Evolutionary conservation across 108 stramenopile genomes (phyloP).

Genomic region (Stephanodiscus minutulus): DNA sequence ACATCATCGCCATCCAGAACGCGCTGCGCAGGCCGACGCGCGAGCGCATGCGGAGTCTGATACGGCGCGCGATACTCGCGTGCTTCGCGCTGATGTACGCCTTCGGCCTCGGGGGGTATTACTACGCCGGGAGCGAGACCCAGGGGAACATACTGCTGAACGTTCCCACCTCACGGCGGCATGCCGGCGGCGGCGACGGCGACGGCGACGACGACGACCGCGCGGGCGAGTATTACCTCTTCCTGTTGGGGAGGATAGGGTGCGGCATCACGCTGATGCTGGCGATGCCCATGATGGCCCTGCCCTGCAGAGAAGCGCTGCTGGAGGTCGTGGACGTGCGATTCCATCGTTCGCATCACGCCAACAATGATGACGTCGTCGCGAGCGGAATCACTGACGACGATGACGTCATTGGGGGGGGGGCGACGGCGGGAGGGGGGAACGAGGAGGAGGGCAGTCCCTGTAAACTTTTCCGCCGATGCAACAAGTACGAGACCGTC

Average conservation of each 20-base stretch:
- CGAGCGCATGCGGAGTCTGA: constrained; percentile 45
- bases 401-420: background rate
- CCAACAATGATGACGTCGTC: background rate
- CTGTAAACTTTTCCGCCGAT: constrained; percentile 32
- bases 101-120: constrained; percentile 69
- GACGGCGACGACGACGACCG: constrained; percentile 3
- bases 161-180: constrained; percentile 26
- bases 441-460: background rate
- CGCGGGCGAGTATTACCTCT: constrained; percentile 34
- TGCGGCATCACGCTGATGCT: constrained; percentile 68
- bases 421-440: background rate
- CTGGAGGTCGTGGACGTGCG: constrained; percentile 49
- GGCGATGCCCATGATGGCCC: constrained; percentile 68
- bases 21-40: constrained; percentile 59
- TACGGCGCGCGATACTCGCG: constrained; percentile 45
- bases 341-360: constrained; percentile 42
- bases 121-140: constrained; percentile 52
- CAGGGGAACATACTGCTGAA: constrained; percentile 74
- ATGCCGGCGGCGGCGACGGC: too few species aligned
- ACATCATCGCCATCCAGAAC: constrained; percentile 71
- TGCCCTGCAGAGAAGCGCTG: constrained; percentile 74
- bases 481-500: constrained; percentile 11
- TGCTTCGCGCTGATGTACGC: constrained; percentile 56
- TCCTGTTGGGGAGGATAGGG: constrained; percentile 70
- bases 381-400: background rate